phyloP scores from a whole-genome alignment of 495 filamentous ascomycete genomes.

The Hypoxylon rickii region DNA sequence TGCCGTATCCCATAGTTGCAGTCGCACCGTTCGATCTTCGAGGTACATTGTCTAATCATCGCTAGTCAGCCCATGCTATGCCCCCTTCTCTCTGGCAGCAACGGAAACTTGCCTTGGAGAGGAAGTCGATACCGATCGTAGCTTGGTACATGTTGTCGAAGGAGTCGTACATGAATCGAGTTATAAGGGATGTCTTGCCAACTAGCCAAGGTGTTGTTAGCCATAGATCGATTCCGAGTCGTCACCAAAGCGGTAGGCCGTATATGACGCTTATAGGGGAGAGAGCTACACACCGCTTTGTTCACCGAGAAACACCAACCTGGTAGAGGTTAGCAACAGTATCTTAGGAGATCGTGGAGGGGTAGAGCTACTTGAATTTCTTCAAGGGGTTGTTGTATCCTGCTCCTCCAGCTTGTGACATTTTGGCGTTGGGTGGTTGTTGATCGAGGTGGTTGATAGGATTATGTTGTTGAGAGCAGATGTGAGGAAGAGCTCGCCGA shows the following conservation, averaged over 20 bases:
- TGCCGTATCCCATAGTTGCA: slow-evolving; percentile 98
- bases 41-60: slow-evolving; percentile 90
- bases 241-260: slow-evolving; percentile 4
- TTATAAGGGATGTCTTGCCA: slow-evolving; percentile 97
- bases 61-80: slow-evolving; percentile 31
- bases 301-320: slow-evolving; percentile 95
- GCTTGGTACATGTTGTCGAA: slow-evolving; percentile 99
- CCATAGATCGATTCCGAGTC: neutral
- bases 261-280: neutral
- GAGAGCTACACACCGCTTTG: slow-evolving; percentile 78
- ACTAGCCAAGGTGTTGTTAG: slow-evolving; percentile 58
- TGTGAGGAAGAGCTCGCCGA: slow-evolving; percentile 5
- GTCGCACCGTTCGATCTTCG: slow-evolving; percentile 94
- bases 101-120: slow-evolving; percentile 79
- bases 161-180: slow-evolving; percentile 99
- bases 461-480: slow-evolving; percentile 1
- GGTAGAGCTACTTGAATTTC: slow-evolving; percentile 88
- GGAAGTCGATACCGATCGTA: slow-evolving; percentile 98
- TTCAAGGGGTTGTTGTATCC: slow-evolving; percentile 99
- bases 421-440: slow-evolving; percentile 32
- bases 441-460: slow-evolving; percentile 10
- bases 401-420: slow-evolving; percentile 57
- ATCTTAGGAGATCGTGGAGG: slow-evolving; percentile 12
- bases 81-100: neutral
- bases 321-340: slow-evolving; percentile 43